Conservation (phyloP, 306 rosid genomes). For the Citrullus colocynthis region DNA sequence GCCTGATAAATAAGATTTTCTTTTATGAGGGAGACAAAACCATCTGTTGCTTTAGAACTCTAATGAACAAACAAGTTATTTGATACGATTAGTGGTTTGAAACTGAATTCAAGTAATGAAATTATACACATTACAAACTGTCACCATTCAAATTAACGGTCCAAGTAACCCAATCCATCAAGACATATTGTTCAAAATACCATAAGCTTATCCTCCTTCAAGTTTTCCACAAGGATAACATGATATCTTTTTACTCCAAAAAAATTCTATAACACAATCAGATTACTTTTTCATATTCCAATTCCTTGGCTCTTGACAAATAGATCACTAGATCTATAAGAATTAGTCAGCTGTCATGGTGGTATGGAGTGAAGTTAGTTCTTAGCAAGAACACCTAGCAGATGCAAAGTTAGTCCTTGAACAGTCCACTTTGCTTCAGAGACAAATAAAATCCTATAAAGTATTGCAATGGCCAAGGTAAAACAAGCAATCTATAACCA, state of each 20-base stretch:
- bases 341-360: not conserved
- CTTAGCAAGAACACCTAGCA: not conserved
- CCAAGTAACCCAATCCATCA: not conserved
- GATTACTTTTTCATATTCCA: not conserved
- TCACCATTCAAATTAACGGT: not conserved
- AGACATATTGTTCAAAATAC: not conserved
- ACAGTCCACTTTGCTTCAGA: not conserved
- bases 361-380: not conserved
- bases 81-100: not conserved
- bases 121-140: not conserved
- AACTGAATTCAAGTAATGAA: not conserved
- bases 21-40: not conserved
- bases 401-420: not conserved
- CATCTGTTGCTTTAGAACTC: not conserved
- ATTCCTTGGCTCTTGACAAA: not conserved
- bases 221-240: not conserved
- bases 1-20: slow-evolving; percentile 42
- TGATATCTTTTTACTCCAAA: not conserved
- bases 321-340: not conserved
- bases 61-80: not conserved
- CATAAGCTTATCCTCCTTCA: not conserved
- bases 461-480: not conserved
- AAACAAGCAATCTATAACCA: not conserved
- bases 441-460: not conserved
- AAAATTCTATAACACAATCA: not conserved